Conservation (phyloP, 129 eudicot genomes). For the Tagetes erecta region DNA sequence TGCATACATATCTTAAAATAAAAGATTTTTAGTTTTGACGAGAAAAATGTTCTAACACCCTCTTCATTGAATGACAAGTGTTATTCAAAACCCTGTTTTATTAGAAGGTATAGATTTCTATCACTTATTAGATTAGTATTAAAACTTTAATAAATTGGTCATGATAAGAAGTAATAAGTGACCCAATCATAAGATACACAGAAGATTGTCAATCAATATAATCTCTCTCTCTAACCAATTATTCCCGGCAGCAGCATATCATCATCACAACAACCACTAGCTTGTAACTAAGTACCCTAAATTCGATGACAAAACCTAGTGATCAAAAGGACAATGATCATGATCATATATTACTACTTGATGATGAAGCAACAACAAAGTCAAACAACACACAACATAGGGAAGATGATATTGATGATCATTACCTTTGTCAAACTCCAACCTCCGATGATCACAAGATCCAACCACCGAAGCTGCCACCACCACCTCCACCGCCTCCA, state of each 20-base stretch:
- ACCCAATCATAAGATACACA: background rate
- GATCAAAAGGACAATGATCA: background rate
- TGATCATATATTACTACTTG: background rate
- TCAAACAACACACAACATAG: slow-evolving; percentile 20
- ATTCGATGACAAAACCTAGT: slow-evolving; percentile 5
- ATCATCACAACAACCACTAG: background rate
- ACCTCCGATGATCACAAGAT: slow-evolving; percentile 38
- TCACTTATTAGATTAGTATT: background rate
- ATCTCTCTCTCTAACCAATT: too few species aligned
- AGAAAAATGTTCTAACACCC: too few species aligned
- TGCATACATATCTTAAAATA: too few species aligned
- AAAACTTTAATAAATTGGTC: background rate
- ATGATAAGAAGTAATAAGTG: background rate
- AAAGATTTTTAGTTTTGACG: too few species aligned
- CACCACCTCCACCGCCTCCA: slow-evolving; percentile 22
- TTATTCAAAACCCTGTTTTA: too few species aligned
- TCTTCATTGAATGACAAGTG: too few species aligned
- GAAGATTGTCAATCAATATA: background rate
- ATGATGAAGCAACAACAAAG: slow-evolving; percentile 23
- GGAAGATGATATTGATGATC: background rate
- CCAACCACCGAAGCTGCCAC: slow-evolving; percentile 14
- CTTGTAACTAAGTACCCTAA: background rate
- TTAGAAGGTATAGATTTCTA: background rate
- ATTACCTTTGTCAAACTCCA: slow-evolving; percentile 26
- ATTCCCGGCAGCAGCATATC: too few species aligned